Percentiles rank a stretch among this genome's conserved stretches.
phyloP scores from a whole-genome alignment of 768 basidiomycete genomes.

The Pulveroboletus frians region DNA sequence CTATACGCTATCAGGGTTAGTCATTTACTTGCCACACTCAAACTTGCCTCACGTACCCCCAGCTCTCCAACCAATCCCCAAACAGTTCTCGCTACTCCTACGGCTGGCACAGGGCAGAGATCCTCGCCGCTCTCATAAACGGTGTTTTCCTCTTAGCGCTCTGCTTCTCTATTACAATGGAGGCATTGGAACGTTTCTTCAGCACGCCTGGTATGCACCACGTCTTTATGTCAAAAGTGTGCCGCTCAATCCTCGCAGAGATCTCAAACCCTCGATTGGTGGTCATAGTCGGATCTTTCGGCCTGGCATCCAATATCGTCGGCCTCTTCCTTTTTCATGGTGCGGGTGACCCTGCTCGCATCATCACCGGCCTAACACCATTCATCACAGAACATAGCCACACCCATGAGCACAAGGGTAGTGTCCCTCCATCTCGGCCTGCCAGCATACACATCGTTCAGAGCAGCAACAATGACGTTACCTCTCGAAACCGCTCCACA shows the following conservation, averaged over 20 bases:
- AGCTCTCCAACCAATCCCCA: conserved; percentile 62
- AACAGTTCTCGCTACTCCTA: conserved; percentile 83
- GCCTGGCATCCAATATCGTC: conserved; percentile 86
- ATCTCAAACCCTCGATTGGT: conserved; percentile 85
- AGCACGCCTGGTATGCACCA: conserved; percentile 57
- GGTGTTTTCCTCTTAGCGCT: conserved; percentile 96
- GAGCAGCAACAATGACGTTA: conserved; percentile 18
- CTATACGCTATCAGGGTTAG: conserved; percentile 86
- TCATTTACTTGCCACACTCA: background rate
- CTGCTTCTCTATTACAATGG: conserved; percentile 92
- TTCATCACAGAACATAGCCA: conserved; percentile 60
- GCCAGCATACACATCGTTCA: conserved; percentile 33
- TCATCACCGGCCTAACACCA: conserved; percentile 6
- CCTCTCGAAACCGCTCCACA: conserved; percentile 32
- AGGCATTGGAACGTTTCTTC: conserved; percentile 90
- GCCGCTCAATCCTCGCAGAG: conserved; percentile 43
- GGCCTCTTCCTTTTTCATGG: conserved; percentile 96
- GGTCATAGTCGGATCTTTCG: conserved; percentile 84
- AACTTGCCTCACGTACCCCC: conserved; percentile 2
- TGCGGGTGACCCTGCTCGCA: conserved; percentile 30
- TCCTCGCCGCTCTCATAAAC: conserved; percentile 90
- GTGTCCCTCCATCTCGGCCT: conserved; percentile 33
- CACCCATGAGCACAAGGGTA: conserved; percentile 41
- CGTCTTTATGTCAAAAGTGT: conserved; percentile 2
- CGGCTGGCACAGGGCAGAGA: conserved; percentile 99